These are phyloP conservation scores for Trypanosoma brucei DNA, from an alignment of 208 protist genomes.

Conservation along the genomic window DNA sequence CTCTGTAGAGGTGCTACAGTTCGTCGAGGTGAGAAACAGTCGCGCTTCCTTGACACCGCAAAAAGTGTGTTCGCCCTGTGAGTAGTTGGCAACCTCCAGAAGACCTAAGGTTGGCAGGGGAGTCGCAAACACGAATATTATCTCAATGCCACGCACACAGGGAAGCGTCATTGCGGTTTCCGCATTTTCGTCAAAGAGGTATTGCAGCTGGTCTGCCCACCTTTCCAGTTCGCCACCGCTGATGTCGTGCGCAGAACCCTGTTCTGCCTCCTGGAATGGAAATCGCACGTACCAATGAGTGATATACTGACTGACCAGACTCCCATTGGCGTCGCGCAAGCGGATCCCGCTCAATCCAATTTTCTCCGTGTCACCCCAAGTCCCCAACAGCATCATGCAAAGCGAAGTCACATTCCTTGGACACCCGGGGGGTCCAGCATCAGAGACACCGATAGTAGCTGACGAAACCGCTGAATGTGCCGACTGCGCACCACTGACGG, in stretches of 20 bases:
- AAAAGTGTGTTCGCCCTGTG: slow-evolving; percentile 47
- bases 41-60: slow-evolving; percentile 65
- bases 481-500: not conserved
- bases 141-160: slow-evolving; percentile 45
- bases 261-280: slow-evolving; percentile 12
- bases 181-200: slow-evolving; percentile 43
- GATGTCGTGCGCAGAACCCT: slow-evolving; percentile 9
- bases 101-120: slow-evolving; percentile 45
- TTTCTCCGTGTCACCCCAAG: slow-evolving; percentile 56
- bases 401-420: slow-evolving; percentile 35
- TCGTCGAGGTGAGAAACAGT: slow-evolving; percentile 36
- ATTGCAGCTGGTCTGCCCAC: slow-evolving; percentile 13
- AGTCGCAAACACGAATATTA: slow-evolving; percentile 48
- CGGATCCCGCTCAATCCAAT: slow-evolving; percentile 59
- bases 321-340: slow-evolving; percentile 43
- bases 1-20: not conserved
- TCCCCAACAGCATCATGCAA: slow-evolving; percentile 54
- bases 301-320: slow-evolving; percentile 27
- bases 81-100: slow-evolving; percentile 73
- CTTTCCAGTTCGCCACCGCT: not conserved
- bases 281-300: slow-evolving; percentile 39
- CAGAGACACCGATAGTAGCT: slow-evolving; percentile 4
- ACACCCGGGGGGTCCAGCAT: slow-evolving; percentile 12
- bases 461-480: not conserved
- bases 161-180: slow-evolving; percentile 40